Percentiles rank a stretch among this genome's conserved stretches.
Evolutionary conservation across 768 basidiomycete species (phyloP).

Genomic region (Sutorius australiensis): DNA sequence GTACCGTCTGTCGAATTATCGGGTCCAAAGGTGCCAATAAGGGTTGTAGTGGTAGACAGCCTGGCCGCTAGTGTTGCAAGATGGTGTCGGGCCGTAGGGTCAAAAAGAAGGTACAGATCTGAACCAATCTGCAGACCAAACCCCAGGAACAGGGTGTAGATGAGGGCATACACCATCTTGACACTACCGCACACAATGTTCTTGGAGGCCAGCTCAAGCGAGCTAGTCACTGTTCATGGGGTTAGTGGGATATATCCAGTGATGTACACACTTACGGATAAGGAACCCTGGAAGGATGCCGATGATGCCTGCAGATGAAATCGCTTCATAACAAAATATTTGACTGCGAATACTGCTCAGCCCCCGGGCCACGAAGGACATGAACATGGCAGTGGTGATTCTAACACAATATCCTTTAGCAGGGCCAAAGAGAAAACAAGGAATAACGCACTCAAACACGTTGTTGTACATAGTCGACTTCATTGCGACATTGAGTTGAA

Average conservation of each 20-base stretch:
- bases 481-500: slow-evolving; percentile 71
- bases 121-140: slow-evolving; percentile 84
- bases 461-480: slow-evolving; percentile 83
- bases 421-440: neutral
- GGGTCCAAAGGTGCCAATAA: slow-evolving; percentile 66
- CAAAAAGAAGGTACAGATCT: slow-evolving; percentile 73
- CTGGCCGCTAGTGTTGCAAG: slow-evolving; percentile 53
- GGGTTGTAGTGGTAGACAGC: slow-evolving; percentile 43
- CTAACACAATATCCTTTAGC: slow-evolving; percentile 37
- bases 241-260: slow-evolving; percentile 1
- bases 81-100: slow-evolving; percentile 49
- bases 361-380: slow-evolving; percentile 79
- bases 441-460: slow-evolving; percentile 71
- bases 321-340: slow-evolving; percentile 88
- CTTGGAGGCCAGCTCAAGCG: slow-evolving; percentile 79
- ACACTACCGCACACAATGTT: slow-evolving; percentile 83
- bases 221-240: slow-evolving; percentile 60
- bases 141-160: slow-evolving; percentile 80
- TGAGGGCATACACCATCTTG: slow-evolving; percentile 86
- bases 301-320: slow-evolving; percentile 84
- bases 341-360: slow-evolving; percentile 72
- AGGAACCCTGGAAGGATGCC: slow-evolving; percentile 89
- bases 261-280: slow-evolving; percentile 49
- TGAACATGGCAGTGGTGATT: slow-evolving; percentile 76
- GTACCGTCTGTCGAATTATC: slow-evolving; percentile 45